These are phyloP conservation scores for Trichopus zeylanicus DNA, from an alignment of 116 monocot genomes.

Conservation along the genomic window DNA sequence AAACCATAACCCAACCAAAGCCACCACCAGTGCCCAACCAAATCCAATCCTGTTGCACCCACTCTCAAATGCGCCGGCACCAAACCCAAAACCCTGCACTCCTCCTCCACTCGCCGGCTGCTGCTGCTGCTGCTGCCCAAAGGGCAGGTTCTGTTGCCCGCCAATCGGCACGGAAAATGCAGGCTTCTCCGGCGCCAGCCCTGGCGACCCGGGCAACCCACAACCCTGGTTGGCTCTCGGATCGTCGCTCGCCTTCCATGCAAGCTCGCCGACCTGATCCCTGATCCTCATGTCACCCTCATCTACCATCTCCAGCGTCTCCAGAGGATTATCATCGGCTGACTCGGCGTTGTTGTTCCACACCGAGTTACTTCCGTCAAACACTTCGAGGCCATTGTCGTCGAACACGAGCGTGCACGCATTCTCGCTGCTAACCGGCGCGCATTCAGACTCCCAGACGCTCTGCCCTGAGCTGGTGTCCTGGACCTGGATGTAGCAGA, in stretches of 20 bases:
- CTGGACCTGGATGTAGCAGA: constrained; percentile 54
- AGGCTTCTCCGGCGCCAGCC: constrained; percentile 32
- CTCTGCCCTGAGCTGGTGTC: constrained; percentile 13
- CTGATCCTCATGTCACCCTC: constrained; percentile 77
- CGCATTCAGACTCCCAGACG: constrained; percentile 80
- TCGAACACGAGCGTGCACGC: constrained; percentile 56
- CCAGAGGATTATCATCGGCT: constrained; percentile 24
- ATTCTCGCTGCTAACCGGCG: constrained; percentile 49
- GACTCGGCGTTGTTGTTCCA: constrained; percentile 50
- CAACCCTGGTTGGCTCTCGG: constrained; percentile 47
- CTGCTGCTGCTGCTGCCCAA: constrained; percentile 34
- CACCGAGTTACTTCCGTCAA: constrained; percentile 52
- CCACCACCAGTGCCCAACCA: no score
- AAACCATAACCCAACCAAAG: no score
- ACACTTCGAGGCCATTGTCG: constrained; percentile 54
- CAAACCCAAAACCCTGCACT: no score
- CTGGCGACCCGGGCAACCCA: constrained; percentile 49
- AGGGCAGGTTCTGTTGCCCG: constrained; percentile 19
- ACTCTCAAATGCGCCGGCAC: no score
- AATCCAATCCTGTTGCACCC: no score
- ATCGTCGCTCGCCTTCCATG: constrained; percentile 72
- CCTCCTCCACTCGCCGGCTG: not conserved
- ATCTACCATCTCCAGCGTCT: constrained; percentile 65
- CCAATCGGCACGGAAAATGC: constrained; percentile 49
- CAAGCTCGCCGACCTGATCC: constrained; percentile 47